Evolutionary conservation across 306 rosid genomes (phyloP).

Genomic region (Inga laurina): DNA sequence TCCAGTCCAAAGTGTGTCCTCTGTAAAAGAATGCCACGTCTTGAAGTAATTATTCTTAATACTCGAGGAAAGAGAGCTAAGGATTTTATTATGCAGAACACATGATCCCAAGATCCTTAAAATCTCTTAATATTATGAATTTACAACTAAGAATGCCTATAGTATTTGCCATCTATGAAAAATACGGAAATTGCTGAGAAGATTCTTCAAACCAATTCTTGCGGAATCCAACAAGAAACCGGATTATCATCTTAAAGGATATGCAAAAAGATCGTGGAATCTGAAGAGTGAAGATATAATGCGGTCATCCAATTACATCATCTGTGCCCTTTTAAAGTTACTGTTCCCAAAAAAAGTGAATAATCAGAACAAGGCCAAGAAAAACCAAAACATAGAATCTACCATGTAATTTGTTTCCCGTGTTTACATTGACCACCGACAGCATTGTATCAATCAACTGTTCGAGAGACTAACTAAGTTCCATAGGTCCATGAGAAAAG

Average conservation of each 20-base stretch:
- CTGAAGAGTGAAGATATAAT: not conserved
- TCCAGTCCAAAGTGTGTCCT: constrained; percentile 97
- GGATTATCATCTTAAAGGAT: constrained; percentile 5
- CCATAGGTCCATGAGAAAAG: not conserved
- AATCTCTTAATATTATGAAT: constrained; percentile 7
- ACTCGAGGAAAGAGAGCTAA: constrained; percentile 11
- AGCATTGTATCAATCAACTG: not conserved
- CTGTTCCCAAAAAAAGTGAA: constrained; percentile 1
- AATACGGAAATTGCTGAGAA: constrained; percentile 3
- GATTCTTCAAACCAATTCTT: not conserved
- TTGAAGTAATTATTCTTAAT: constrained; percentile 6
- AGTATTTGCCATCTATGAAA: not conserved
- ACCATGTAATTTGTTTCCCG: not conserved
- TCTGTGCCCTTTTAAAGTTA: not conserved
- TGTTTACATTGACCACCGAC: not conserved
- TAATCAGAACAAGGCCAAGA: not conserved
- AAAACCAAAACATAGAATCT: constrained; percentile 13
- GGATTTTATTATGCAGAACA: constrained; percentile 3
- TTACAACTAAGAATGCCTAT: constrained; percentile 7
- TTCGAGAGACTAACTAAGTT: not conserved
- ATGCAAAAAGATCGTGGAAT: not conserved
- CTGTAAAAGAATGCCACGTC: constrained; percentile 40
- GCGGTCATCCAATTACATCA: not conserved
- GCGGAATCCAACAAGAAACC: constrained; percentile 11
- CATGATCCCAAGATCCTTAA: constrained; percentile 5